Percentiles rank a stretch among this genome's conserved stretches.
Conservation (phyloP, 352 stramenopile genomes). For the Blastocystis sp. region DNA sequence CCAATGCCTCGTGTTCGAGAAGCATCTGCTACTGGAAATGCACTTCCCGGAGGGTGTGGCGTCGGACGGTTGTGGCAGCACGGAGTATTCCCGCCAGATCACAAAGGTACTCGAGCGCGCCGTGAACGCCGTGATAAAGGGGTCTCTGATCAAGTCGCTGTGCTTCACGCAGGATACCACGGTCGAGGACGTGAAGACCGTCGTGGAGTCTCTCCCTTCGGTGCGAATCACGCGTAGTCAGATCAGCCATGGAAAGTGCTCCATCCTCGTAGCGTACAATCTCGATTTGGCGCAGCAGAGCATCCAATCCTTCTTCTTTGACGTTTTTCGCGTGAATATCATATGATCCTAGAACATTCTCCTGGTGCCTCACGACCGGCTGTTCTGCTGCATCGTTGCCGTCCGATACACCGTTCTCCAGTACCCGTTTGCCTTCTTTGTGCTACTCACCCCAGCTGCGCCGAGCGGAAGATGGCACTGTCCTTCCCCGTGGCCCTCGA, state of each 20-base stretch:
- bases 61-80: neutral
- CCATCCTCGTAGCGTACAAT: constrained; percentile 56
- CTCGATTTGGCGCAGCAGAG: neutral
- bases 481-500: constrained; percentile 25
- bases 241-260: constrained; percentile 62
- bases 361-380: constrained; percentile 11
- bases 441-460: neutral
- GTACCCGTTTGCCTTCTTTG: constrained; percentile 13
- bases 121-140: constrained; percentile 57
- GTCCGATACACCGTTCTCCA: constrained; percentile 19
- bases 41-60: constrained; percentile 9
- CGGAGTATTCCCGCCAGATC: constrained; percentile 17
- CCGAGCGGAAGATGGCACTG: constrained; percentile 15
- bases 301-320: constrained; percentile 14
- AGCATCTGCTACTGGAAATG: constrained; percentile 62
- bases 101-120: constrained; percentile 38
- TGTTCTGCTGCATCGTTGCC: constrained; percentile 63
- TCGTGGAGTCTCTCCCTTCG: neutral
- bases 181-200: constrained; percentile 27
- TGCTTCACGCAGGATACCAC: constrained; percentile 29
- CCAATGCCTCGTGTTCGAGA: constrained; percentile 45
- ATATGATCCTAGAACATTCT: constrained; percentile 36
- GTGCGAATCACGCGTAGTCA: neutral
- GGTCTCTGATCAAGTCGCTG: constrained; percentile 50
- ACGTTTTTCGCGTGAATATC: neutral